Evolutionary conservation across 208 protist genomes (phyloP), one percentile per base, ranked within the genome.

Genomic region (Trypanosomatidae sp.): DNA sequence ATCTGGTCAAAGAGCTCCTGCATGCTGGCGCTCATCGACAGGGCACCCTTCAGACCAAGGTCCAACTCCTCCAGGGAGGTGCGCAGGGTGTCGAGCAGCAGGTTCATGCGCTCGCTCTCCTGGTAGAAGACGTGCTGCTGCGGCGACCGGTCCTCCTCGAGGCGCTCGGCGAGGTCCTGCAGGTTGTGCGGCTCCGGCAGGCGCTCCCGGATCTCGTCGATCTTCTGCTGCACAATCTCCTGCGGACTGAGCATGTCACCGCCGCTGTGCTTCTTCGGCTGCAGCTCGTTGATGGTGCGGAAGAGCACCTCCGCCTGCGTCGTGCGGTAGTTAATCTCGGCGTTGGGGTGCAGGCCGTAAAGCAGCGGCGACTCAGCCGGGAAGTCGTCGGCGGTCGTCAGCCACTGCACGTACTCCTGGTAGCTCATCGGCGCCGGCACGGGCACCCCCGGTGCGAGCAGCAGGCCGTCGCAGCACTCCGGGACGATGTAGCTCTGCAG

Each of bases 21-120:
- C 95, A 98, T 98, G 25, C 88, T 78, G 2, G 91, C 73, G 17
- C 93, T 95, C 91, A 98, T 98, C 33, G 96, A 97, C 62, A 98
- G 87, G 19, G 92, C 92, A 81, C 96, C 96, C 82, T 98, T 98
- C 30, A 98, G 88, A 50, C 96, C 99, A 43, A 99, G 89, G 77
- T 98, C 91, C n/a, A 99, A 91, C 86, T 99, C 98, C 28, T 92
- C 88, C n/a, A 99, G 90, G 9, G 97, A 96, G 5, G 74, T 66
- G 44, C 91, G 85, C 25, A 99, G 90, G 53, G 96, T 96, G 15
- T 83, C 76, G 46, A 98, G 88, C 28, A 99, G 91, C 9, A 92
- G n/a, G 82, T 99, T 99, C 98, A 99, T 99, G 76, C 98, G 92
- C 82, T 99, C 98, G 85, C 97, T 98, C 86, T 99, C 99, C 86